Evolutionary conservation across 495 filamentous ascomycete species (phyloP), one percentile per base, ranked within the genome.

Genomic region (Penicilliopsis zonata): DNA sequence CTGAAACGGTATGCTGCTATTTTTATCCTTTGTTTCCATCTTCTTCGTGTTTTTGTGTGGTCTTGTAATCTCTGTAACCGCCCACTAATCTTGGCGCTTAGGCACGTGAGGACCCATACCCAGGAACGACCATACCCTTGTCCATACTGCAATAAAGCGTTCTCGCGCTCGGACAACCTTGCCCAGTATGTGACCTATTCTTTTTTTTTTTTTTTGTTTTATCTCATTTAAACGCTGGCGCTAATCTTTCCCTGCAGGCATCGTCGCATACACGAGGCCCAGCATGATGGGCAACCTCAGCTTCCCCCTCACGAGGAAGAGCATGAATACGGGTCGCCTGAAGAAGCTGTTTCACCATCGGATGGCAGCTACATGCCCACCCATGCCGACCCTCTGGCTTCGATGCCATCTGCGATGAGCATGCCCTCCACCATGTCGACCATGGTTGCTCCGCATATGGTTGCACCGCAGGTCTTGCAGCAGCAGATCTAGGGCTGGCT

Each of bases 61-160:
- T 46, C 34, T 42, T 39, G 44, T 43, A 31, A 52, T 70, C 66
- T 76, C 49, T 63, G 46, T 70, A 74, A 55, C 60, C 69, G 63
- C 72, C 67, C 55, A 56, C 70, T 79, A 59, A 65, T 55, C 29
- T 56, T 47, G 50, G 52, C 59, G 56, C 45, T 34, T 62, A 94
- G 87, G 66, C 90, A 98, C 69, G 92, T 98, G 58, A 82, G 90
- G 57, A 98, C 90, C 50, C 90, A 98, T 67, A 98, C 90, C 13
- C 90, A 98, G 72, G 90, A 98, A 66, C 80, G 88, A 66, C 90
- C 90, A 44, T 98, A 98, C 59, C 78, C 85, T 46, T 98, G 90
- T 70, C 79, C 80, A 48, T 81, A 92, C 55, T 98, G 90, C 74
- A 93, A 78, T 71, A 96, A 96, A 63, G 90, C 88, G 28, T 98